phyloP scores from a whole-genome alignment of 2,329 filamentous ascomycete species.

The Botrytis byssoidea region DNA sequence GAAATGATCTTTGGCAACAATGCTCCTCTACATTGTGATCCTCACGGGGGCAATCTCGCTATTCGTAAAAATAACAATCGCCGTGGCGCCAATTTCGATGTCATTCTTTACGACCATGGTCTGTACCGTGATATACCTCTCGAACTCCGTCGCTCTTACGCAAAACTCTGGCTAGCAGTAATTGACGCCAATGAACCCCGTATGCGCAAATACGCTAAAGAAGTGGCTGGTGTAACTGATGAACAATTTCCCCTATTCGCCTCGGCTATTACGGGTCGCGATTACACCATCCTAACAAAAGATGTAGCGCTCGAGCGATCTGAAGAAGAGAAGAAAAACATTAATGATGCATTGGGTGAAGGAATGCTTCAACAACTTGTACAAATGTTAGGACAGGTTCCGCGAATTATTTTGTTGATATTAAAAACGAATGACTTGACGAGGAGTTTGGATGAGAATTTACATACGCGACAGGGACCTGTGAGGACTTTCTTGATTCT shows the following conservation, averaged over 20 bases:
- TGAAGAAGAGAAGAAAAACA: slow-evolving; percentile 77
- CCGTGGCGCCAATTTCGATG: slow-evolving; percentile 77
- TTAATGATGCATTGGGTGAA: slow-evolving; percentile 79
- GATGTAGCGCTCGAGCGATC: slow-evolving; percentile 58
- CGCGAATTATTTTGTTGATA: slow-evolving; percentile 88
- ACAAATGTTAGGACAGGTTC: slow-evolving; percentile 82
- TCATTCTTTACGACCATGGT: slow-evolving; percentile 95
- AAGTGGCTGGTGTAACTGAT: slow-evolving; percentile 85
- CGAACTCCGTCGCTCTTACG: slow-evolving; percentile 77
- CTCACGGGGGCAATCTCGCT: slow-evolving; percentile 93
- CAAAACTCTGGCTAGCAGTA: slow-evolving; percentile 95
- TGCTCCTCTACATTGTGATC: slow-evolving; percentile 92
- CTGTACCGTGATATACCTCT: slow-evolving; percentile 90
- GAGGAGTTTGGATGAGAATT: slow-evolving; percentile 85
- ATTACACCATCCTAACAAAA: slow-evolving; percentile 72
- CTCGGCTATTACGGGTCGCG: slow-evolving; percentile 90
- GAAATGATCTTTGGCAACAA: slow-evolving; percentile 96
- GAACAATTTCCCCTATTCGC: slow-evolving; percentile 94
- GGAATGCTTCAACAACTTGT: slow-evolving; percentile 87
- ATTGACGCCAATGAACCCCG: slow-evolving; percentile 80
- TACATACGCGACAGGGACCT: slow-evolving; percentile 70
- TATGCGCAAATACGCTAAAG: slow-evolving; percentile 86
- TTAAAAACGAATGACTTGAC: slow-evolving; percentile 98
- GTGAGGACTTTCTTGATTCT: slow-evolving; percentile 67
- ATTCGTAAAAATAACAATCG: slow-evolving; percentile 73